A percentile compares a stretch with the other conserved stretches of the same genome.
phyloP scores from a whole-genome alignment of 352 stramenopile species.

The Phytophthora cryptogea region DNA sequence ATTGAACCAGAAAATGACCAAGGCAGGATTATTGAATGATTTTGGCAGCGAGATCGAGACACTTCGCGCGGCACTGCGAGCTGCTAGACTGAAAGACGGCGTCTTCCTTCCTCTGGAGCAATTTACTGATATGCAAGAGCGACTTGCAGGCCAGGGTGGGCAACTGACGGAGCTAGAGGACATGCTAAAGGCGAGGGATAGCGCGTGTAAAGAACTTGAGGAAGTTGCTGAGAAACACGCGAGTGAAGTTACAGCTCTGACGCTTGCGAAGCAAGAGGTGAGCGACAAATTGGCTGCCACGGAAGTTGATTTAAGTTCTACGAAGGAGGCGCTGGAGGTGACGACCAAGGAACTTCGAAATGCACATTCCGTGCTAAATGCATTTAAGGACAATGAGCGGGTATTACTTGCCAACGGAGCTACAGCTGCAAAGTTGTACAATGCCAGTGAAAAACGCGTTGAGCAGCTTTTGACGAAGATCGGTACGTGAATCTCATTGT shows the following conservation, averaged over 20 bases:
- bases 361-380: slow-evolving; percentile 36
- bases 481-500: slow-evolving; percentile 21
- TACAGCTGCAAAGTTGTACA: slow-evolving; percentile 56
- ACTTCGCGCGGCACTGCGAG: slow-evolving; percentile 75
- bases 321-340: slow-evolving; percentile 41
- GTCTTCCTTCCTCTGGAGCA: slow-evolving; percentile 90
- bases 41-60: slow-evolving; percentile 92
- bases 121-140: slow-evolving; percentile 92
- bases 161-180: slow-evolving; percentile 86
- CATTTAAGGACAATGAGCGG: slow-evolving; percentile 63
- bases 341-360: slow-evolving; percentile 31
- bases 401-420: slow-evolving; percentile 56
- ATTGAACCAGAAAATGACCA: slow-evolving; percentile 92
- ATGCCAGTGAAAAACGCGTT: slow-evolving; percentile 55
- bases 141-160: slow-evolving; percentile 64
- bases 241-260: slow-evolving; percentile 48
- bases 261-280: slow-evolving; percentile 50
- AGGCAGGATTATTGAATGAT: slow-evolving; percentile 89
- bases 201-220: slow-evolving; percentile 72
- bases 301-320: slow-evolving; percentile 37
- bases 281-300: slow-evolving; percentile 42
- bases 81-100: slow-evolving; percentile 91
- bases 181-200: slow-evolving; percentile 70
- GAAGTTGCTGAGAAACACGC: slow-evolving; percentile 61
- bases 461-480: slow-evolving; percentile 63